phyloP scores from a whole-genome alignment of 768 basidiomycete species.

The Hydnomerulius pinastri region DNA sequence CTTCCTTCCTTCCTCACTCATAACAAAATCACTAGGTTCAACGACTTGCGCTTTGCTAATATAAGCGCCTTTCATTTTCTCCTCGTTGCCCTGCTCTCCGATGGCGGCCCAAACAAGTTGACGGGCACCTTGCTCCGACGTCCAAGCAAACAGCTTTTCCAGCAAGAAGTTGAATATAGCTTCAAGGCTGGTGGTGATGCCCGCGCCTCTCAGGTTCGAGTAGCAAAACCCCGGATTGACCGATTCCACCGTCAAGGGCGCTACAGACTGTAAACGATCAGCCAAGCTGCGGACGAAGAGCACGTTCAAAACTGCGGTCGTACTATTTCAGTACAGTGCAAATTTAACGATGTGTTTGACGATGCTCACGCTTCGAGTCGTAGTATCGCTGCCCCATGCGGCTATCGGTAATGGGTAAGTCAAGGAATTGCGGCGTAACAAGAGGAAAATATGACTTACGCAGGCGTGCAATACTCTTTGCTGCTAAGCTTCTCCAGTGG shows the following conservation, averaged over 20 bases:
- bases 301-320: slow-evolving; percentile 22
- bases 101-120: slow-evolving; percentile 28
- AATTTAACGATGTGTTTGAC: background rate
- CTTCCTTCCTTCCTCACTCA: slow-evolving; percentile 23
- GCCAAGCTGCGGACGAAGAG: slow-evolving; percentile 25
- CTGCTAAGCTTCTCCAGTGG: slow-evolving; percentile 22
- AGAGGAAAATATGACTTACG: slow-evolving; percentile 10
- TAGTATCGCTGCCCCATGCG: slow-evolving; percentile 16
- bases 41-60: slow-evolving; percentile 6
- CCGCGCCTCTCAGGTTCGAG: slow-evolving; percentile 19
- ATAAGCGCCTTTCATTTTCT: slow-evolving; percentile 14
- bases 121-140: slow-evolving; percentile 27
- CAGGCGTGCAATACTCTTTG: slow-evolving; percentile 16
- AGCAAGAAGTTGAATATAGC: slow-evolving; percentile 1
- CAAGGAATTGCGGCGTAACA: background rate
- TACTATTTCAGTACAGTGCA: background rate
- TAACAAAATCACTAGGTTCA: slow-evolving; percentile 27
- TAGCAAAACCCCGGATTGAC: slow-evolving; percentile 29
- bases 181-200: background rate
- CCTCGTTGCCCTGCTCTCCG: slow-evolving; percentile 15
- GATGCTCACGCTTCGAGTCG: slow-evolving; percentile 23
- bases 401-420: background rate
- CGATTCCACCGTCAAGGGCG: slow-evolving; percentile 17
- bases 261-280: slow-evolving; percentile 2
- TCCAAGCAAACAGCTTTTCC: slow-evolving; percentile 11